Conservation (phyloP, 306 rosid genomes). For the Trifolium subterraneum region DNA sequence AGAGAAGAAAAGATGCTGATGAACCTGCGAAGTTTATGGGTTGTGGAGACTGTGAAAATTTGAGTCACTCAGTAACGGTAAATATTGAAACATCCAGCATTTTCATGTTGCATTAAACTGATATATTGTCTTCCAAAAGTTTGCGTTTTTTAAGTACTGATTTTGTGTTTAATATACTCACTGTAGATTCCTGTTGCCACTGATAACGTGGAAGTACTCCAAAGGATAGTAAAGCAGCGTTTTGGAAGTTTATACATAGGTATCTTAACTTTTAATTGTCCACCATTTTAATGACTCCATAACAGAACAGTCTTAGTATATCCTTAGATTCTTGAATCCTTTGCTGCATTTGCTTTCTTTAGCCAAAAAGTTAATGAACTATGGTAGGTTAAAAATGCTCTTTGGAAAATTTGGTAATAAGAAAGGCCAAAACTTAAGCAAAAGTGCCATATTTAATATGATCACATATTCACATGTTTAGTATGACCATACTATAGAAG, state of each 20-base stretch:
- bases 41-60: constrained; percentile 92
- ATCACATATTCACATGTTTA: background rate
- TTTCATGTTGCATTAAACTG: constrained; percentile 26
- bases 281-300: constrained; percentile 27
- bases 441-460: background rate
- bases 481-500: background rate
- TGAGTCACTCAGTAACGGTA: constrained; percentile 92
- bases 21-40: constrained; percentile 97
- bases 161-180: constrained; percentile 39
- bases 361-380: constrained; percentile 13
- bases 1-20: constrained; percentile 77
- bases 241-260: constrained; percentile 78
- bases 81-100: constrained; percentile 31
- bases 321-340: constrained; percentile 18
- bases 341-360: constrained; percentile 30
- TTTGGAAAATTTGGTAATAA: background rate
- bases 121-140: constrained; percentile 21
- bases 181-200: constrained; percentile 85
- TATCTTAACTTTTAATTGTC: constrained; percentile 44
- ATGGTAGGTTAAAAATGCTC: background rate
- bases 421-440: background rate
- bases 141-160: constrained; percentile 39
- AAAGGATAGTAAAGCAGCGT: constrained; percentile 76
- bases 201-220: constrained; percentile 82
- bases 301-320: constrained; percentile 14